Base-by-base conservation (phyloP, 1,139 yeast genomes). In the Saccharomycopsis crataegensis region DNA sequence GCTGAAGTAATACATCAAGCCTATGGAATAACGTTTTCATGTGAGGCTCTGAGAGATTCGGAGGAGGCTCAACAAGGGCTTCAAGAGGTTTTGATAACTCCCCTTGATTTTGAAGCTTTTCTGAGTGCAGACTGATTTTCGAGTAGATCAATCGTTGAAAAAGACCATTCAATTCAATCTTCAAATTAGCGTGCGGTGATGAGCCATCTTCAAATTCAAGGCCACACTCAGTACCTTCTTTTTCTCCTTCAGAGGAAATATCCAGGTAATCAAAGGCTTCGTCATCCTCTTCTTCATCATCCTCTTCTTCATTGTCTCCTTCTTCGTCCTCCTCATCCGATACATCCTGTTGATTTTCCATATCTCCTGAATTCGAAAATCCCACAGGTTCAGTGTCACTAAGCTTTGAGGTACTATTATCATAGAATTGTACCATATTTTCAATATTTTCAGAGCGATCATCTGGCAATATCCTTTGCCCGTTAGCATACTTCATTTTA, bases 141-240 rank as follows among this genome's bases (percentile, higher is more conserved):
- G 28, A 22, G 17, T 61, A 60, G 0, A 78, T 65, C 37, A 65
- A 69, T 5, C 66, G 58, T 51, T 73, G 73, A 33, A 75, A 64
- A 1, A 70, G 43, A 0, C 79, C 67, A 38, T 71, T 70, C 34
- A 80, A 57, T 57, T 75, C 78, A 43, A 71, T 62, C 28, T 67
- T 60, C n/a, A 78, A 57, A n/a, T 65, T 65, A 3, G 66, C 64
- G 37, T n/a, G 11, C 12, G 49, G 49, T n/a, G 49, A 46, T 6
- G 17, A 32, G 11, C 31, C n/a, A 7, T 33, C 14, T 63, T 64
- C 17, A 76, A 67, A 57, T 72, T 71, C 3, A 68, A 60, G 8
- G 6, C 47, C 17, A 22, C 28, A 22, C 28, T 22, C 28, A 22
- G 4, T 22, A 22, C 4, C 4, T 22, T 22, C 28, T 22, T 22